These are phyloP conservation scores for Phaeosphaeriaceae sp. DNA, from an alignment of 2,329 filamentous ascomycete species.

Conservation along the genomic window DNA sequence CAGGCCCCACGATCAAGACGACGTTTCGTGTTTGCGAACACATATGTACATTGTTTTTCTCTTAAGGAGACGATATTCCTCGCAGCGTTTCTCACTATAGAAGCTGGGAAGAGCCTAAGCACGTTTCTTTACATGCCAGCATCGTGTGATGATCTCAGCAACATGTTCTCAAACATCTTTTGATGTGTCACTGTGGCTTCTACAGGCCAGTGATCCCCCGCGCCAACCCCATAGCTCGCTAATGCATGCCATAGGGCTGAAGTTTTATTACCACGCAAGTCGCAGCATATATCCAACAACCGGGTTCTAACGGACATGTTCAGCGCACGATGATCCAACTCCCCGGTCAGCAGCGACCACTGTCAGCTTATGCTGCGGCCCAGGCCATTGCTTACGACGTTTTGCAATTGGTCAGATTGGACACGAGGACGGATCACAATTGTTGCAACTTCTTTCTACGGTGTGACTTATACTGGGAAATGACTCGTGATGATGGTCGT, in stretches of 20 bases:
- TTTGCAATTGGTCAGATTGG: neutral
- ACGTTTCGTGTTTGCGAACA: no score
- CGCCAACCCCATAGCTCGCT: neutral
- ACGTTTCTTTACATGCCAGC: neutral
- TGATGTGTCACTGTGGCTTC: neutral
- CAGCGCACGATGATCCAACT: neutral
- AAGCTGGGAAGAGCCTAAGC: no score
- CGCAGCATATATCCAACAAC: neutral
- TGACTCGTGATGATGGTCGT: neutral
- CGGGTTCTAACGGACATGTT: neutral
- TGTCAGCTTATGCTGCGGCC: neutral
- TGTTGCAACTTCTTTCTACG: neutral
- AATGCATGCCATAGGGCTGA: neutral
- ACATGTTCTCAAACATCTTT: neutral
- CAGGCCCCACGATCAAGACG: no score
- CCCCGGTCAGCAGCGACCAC: neutral
- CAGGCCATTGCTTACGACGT: neutral
- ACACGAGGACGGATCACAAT: neutral
- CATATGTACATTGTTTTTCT: no score
- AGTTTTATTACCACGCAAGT: neutral
- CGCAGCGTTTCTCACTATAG: no score
- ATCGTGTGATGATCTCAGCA: neutral
- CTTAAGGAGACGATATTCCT: no score
- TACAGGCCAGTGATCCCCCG: neutral
- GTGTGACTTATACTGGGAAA: neutral